Evolutionary conservation across 78 protist genomes (phyloP), one percentile per base, ranked within the genome.

Genomic region (Dictyostelium intermedium): DNA sequence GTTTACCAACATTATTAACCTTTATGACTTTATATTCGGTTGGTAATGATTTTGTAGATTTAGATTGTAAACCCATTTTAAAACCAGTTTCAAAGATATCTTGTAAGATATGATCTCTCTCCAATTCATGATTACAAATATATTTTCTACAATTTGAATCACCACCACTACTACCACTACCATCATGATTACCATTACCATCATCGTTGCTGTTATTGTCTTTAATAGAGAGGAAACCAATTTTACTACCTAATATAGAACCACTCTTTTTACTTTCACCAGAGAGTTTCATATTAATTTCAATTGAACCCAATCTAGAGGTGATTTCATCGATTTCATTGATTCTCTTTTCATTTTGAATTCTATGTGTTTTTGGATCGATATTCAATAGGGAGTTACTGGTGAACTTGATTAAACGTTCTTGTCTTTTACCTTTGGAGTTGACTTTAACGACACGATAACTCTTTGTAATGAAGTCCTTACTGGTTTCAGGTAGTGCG

Each of bases 41-140:
- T 5, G 92, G 87, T 34, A 61, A 74, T 9, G 23, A 8, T 87
- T 79, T 50, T 11, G 72, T 13, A 9, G 41, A 11, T 39, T 43
- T 80, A 4, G 81, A 11, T 77, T n/a, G 30, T 5, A 89, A 25
- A 20, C 94, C 94, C 87, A 50, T 53, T 66, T 78, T 84, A 76
- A 91, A 91, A 16, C 95, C 94, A 78, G 95, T 72, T 78, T 70
- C 95, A 77, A 95, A 91, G 30, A 95, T 91, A 30, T 95, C 97
- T 56, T 81, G 85, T 41, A 95, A 7, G 7, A 95, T 91, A 32
- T 91, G 92, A 37, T 95, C 95, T 20, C 97, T 32, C 61, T 95
- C 95, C 92, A 91, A 37, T 14, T 83, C 89, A 25, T 69, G 76
- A 43, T 84, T 73, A 32, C 96, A 94, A 39, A 79, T 78, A 43